Evolutionary conservation across 2,329 filamentous ascomycete genomes (phyloP).

Genomic region (Tolypocladium nubicola): DNA sequence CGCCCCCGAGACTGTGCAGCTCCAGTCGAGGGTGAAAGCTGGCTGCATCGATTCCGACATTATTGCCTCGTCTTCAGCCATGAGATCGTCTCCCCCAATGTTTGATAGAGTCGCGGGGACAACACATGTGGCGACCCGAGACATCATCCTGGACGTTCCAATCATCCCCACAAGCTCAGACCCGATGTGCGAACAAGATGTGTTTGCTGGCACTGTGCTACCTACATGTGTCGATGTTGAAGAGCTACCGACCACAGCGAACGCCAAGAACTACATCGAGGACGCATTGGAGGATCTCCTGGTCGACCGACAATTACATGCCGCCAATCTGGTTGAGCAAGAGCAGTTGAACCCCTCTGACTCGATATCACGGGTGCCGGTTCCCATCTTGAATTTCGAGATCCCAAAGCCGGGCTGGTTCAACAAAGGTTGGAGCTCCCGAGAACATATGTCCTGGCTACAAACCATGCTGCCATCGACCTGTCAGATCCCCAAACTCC

Average conservation of each 20-base stretch:
- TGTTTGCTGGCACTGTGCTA: neutral
- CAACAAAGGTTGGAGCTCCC: constrained; percentile 5
- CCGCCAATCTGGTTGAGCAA: constrained; percentile 10
- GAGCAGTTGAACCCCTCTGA: constrained; percentile 16
- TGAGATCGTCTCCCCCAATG: constrained; percentile 7
- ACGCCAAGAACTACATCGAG: constrained; percentile 9
- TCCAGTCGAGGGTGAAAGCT: constrained; percentile 4
- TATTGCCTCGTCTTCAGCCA: constrained; percentile 2
- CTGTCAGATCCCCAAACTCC: constrained; percentile 3
- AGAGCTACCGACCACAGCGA: neutral
- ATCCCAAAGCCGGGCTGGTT: constrained; percentile 14
- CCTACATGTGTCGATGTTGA: neutral
- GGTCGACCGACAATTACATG: constrained; percentile 4
- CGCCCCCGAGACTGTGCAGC: neutral
- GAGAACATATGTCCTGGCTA: constrained; percentile 16
- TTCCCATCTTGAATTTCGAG: constrained; percentile 17
- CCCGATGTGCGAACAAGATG: neutral
- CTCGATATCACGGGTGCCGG: constrained; percentile 14
- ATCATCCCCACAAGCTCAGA: constrained; percentile 9
- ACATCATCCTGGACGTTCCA: constrained; percentile 13
- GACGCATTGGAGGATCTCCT: constrained; percentile 13
- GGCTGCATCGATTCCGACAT: constrained; percentile 12
- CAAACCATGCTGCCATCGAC: neutral
- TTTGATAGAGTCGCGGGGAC: neutral
- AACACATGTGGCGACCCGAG: neutral